Percentiles rank a stretch among this genome's conserved stretches.
Evolutionary conservation across 148 eudicot species (phyloP).

Genomic region (Fagopyrum tataricum): DNA sequence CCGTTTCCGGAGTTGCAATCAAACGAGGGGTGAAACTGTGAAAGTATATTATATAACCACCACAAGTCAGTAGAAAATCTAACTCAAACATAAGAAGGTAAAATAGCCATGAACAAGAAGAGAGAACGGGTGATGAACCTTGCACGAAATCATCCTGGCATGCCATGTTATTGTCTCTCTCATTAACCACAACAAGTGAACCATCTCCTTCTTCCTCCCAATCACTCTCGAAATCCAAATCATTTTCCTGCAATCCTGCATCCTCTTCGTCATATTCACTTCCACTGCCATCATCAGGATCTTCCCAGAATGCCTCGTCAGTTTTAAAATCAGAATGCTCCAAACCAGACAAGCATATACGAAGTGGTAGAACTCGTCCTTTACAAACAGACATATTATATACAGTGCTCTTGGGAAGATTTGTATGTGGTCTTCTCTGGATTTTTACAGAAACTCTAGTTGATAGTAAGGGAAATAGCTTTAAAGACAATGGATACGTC

Average conservation of each 20-base stretch:
- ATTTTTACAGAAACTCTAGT: background rate
- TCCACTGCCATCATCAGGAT: slow-evolving; percentile 73
- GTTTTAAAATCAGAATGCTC: background rate
- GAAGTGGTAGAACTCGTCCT: background rate
- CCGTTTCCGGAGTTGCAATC: too few species aligned
- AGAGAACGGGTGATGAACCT: slow-evolving; percentile 29
- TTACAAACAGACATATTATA: background rate
- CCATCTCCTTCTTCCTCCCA: slow-evolving; percentile 56
- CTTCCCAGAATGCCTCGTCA: slow-evolving; percentile 57
- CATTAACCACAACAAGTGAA: slow-evolving; percentile 19
- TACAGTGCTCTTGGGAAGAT: background rate
- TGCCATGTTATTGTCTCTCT: slow-evolving; percentile 18
- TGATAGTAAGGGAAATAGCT: background rate
- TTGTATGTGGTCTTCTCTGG: background rate
- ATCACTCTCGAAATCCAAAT: slow-evolving; percentile 77
- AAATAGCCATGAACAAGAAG: background rate
- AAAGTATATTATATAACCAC: background rate
- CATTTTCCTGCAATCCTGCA: slow-evolving; percentile 41
- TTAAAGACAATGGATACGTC: background rate
- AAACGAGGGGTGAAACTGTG: too few species aligned
- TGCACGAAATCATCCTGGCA: slow-evolving; percentile 43
- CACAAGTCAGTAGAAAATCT: background rate
- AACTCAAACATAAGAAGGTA: background rate
- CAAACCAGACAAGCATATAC: slow-evolving; percentile 5
- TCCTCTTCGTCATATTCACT: slow-evolving; percentile 55